Percentiles rank a stretch among this genome's conserved stretches.
These are phyloP conservation scores for Chamaenerion angustifolium DNA, from an alignment of 345 rosid genomes.

Conservation along the genomic window DNA sequence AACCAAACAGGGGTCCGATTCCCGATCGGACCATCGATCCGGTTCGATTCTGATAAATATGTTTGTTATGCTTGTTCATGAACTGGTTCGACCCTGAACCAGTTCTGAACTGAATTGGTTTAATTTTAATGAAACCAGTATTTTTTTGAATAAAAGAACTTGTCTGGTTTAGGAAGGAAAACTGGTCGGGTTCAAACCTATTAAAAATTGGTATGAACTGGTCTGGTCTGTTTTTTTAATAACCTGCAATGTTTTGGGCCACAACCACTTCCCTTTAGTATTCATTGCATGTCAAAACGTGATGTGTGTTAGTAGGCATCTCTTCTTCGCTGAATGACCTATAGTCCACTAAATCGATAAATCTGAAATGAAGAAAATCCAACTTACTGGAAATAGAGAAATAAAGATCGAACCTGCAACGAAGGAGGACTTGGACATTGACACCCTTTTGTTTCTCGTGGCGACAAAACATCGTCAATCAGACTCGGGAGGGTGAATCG, in stretches of 20 bases:
- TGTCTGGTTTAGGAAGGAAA: no score
- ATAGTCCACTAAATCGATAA: not conserved
- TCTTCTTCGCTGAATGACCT: slow-evolving; percentile 98
- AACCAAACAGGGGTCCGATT: no score
- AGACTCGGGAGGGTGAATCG: slow-evolving; percentile 33
- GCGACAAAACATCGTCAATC: slow-evolving; percentile 65
- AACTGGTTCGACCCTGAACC: no score
- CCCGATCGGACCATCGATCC: no score
- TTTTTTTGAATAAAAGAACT: no score
- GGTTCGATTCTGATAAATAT: no score
- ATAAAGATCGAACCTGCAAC: slow-evolving; percentile 61
- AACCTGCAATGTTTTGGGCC: slow-evolving; percentile 93
- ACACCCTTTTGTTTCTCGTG: slow-evolving; percentile 97
- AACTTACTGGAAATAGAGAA: slow-evolving; percentile 3
- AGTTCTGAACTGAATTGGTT: no score
- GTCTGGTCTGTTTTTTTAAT: no score
- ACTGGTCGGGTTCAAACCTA: no score
- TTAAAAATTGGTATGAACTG: no score
- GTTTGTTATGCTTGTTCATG: no score
- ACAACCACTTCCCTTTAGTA: slow-evolving; percentile 79
- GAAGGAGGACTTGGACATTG: slow-evolving; percentile 96
- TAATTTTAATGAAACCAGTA: no score
- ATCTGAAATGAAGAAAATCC: not conserved
- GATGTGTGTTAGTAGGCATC: slow-evolving; percentile 79
- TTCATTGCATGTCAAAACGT: slow-evolving; percentile 84